Evolutionary conservation across 139 green algal species (phyloP).

Genomic region (Tetraselmis chui): DNA sequence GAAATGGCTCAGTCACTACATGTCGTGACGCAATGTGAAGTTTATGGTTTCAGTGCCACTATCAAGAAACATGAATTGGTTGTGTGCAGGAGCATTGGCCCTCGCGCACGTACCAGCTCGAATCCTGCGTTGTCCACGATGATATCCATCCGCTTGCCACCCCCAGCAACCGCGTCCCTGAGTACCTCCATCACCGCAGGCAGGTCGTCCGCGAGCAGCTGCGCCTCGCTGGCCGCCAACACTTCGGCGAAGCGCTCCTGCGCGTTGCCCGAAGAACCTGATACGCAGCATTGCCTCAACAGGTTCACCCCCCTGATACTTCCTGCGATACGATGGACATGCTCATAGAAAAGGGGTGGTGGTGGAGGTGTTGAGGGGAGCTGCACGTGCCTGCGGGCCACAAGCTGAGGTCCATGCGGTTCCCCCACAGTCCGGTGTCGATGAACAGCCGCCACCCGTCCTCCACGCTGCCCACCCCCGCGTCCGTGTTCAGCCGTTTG

Average conservation of each 20-base stretch:
- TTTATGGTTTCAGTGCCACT: too few relatives aligned
- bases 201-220: slow-evolving; percentile 16
- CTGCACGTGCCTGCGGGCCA: slow-evolving; percentile 21
- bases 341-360: too few relatives aligned
- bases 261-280: background rate
- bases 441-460: slow-evolving; percentile 5
- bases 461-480: background rate
- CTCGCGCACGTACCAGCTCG: slow-evolving; percentile 24
- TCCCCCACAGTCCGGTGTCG: slow-evolving; percentile 26
- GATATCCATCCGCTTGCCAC: slow-evolving; percentile 12
- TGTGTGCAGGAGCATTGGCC: too few relatives aligned
- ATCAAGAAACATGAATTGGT: too few relatives aligned
- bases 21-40: too few relatives aligned
- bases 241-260: slow-evolving; percentile 15
- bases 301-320: too few relatives aligned
- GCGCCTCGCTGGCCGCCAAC: slow-evolving; percentile 2
- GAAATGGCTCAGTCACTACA: too few relatives aligned
- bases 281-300: too few relatives aligned
- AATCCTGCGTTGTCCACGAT: slow-evolving; percentile 38
- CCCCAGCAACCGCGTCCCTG: background rate
- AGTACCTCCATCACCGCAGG: background rate
- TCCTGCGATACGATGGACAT: too few relatives aligned
- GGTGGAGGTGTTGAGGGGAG: background rate
- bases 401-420: slow-evolving; percentile 31
- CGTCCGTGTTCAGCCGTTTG: background rate